Evolutionary conservation across 495 filamentous ascomycete genomes (phyloP).

Genomic region (Daldinia bambusicola): DNA sequence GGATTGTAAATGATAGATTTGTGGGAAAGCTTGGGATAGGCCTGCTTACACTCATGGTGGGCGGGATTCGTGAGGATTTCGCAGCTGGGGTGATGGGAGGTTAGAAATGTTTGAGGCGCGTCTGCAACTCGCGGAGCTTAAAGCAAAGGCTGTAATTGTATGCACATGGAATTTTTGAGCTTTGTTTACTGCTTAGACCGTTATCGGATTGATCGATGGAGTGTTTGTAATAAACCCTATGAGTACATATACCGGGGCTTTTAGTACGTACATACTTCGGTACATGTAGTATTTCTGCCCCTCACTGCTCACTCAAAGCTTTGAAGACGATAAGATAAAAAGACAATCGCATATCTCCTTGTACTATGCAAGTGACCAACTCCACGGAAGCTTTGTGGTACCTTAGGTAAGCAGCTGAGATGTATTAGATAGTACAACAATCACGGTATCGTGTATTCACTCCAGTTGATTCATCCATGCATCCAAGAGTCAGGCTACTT

Average conservation of each 20-base stretch:
- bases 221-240: not conserved
- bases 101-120: slow-evolving; percentile 15
- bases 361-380: not conserved
- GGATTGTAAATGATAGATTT: not conserved
- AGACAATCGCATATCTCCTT: not conserved
- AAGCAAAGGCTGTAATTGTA: not conserved
- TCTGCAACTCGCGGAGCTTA: slow-evolving; percentile 7
- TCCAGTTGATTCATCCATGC: not conserved
- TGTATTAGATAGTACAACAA: not conserved
- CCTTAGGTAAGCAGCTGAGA: too few species aligned
- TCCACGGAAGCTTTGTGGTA: not conserved
- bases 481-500: not conserved
- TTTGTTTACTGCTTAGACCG: slow-evolving; percentile 22
- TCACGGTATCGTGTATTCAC: not conserved
- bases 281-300: slow-evolving; percentile 17
- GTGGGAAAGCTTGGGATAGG: not conserved
- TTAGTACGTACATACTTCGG: slow-evolving; percentile 6
- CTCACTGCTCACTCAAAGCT: not conserved
- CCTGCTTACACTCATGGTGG: slow-evolving; percentile 47
- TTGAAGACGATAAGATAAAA: slow-evolving; percentile 4
- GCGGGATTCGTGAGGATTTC: slow-evolving; percentile 18
- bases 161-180: slow-evolving; percentile 32
- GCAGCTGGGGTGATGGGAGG: slow-evolving; percentile 9
- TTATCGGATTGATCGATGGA: slow-evolving; percentile 23
- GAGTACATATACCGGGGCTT: slow-evolving; percentile 12